Evolutionary conservation across 495 filamentous ascomycete species (phyloP).

Genomic region (Aspergillus coremiiformis): DNA sequence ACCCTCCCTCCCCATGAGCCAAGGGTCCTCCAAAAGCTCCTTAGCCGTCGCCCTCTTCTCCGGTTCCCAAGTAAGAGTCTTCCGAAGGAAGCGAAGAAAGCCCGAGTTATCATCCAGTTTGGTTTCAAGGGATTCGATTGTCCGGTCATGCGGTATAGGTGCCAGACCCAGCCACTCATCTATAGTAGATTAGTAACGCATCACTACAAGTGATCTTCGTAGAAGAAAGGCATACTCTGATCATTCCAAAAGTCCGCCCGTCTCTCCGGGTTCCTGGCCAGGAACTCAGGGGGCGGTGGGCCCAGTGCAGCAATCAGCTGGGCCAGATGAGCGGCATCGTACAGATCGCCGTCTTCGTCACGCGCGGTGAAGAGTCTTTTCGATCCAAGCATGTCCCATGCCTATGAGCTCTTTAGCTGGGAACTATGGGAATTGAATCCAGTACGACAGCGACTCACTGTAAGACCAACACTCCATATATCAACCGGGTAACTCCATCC

Average conservation of each 20-base stretch:
- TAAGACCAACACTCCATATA: constrained; percentile 43
- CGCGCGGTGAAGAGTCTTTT: constrained; percentile 34
- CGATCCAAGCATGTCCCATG: constrained; percentile 41
- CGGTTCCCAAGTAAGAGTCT: constrained; percentile 30
- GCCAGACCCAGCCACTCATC: constrained; percentile 20
- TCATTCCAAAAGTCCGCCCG: constrained; percentile 23
- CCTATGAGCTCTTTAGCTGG: constrained; percentile 18
- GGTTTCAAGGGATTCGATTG: constrained; percentile 20
- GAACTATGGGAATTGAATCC: constrained; percentile 14
- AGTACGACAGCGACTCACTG: constrained; percentile 25
- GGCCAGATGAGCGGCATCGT: constrained; percentile 35
- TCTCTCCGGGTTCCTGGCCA: constrained; percentile 21
- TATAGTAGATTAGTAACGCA: constrained; percentile 1
- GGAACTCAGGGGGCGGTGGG: constrained; percentile 30
- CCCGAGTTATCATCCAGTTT: constrained; percentile 21
- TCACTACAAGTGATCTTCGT: not conserved
- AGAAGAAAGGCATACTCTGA: constrained; percentile 12
- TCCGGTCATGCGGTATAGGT: constrained; percentile 19
- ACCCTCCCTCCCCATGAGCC: constrained; percentile 16
- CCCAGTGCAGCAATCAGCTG: constrained; percentile 38
- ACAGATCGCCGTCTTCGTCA: constrained; percentile 25
- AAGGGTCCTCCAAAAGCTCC: constrained; percentile 32
- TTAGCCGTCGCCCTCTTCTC: constrained; percentile 31
- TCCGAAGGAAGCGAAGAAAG: constrained; percentile 30
- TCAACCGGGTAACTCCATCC: constrained; percentile 41